A percentile compares a stretch with the other conserved stretches of the same genome.
phyloP scores from a whole-genome alignment of 202 grass and related monocot genomes.

The Elaeis oleifera region DNA sequence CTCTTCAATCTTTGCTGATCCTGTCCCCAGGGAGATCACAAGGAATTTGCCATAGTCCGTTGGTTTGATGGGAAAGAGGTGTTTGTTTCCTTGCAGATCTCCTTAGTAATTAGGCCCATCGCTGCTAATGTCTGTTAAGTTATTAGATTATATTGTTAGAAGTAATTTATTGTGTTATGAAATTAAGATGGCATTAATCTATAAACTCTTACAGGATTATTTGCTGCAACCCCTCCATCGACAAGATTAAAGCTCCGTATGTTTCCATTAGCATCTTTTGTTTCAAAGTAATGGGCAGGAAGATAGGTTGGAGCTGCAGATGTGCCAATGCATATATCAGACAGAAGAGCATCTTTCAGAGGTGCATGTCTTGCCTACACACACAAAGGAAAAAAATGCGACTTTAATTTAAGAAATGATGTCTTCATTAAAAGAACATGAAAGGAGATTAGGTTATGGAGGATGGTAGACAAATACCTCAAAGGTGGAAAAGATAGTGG shows the following conservation, averaged over 20 bases:
- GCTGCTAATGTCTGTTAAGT: slow-evolving; percentile 34
- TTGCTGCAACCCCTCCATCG: slow-evolving; percentile 42
- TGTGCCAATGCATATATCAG: slow-evolving; percentile 62
- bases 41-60: slow-evolving; percentile 38
- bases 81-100: slow-evolving; percentile 28
- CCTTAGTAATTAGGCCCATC: slow-evolving; percentile 34
- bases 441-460: no score
- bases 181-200: no score
- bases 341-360: slow-evolving; percentile 47
- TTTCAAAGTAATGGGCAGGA: slow-evolving; percentile 46
- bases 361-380: slow-evolving; percentile 23
- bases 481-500: slow-evolving; percentile 50
- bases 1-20: slow-evolving; percentile 35
- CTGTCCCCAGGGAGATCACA: slow-evolving; percentile 43
- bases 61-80: slow-evolving; percentile 31
- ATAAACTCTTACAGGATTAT: not conserved
- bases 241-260: slow-evolving; percentile 40
- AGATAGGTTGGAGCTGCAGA: slow-evolving; percentile 57
- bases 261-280: slow-evolving; percentile 26
- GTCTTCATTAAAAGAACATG: not conserved
- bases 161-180: no score
- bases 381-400: not conserved
- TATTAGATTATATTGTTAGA: no score
- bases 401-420: not conserved
- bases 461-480: slow-evolving; percentile 18